Percentiles rank a stretch among this genome's conserved stretches.
Evolutionary conservation across 2,329 filamentous ascomycete species (phyloP).

Genomic region (Cephalotrichum gorgonifer): DNA sequence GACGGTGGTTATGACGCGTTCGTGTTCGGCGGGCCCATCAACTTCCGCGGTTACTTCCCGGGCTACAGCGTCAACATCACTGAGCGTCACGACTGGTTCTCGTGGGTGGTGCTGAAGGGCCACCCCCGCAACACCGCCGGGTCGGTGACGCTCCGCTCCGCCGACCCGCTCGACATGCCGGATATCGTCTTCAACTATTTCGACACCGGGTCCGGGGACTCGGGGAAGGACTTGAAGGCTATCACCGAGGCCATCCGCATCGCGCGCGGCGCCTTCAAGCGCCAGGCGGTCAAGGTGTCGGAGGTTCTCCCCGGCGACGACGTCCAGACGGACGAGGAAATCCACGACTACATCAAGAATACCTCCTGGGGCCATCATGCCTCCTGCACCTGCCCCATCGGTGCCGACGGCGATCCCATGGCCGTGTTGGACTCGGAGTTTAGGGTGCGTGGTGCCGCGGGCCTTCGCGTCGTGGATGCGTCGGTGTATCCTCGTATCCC

Average conservation of each 20-base stretch:
- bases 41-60: slow-evolving; percentile 13
- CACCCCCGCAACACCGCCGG: slow-evolving; percentile 47
- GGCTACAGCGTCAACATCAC: slow-evolving; percentile 1
- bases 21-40: slow-evolving; percentile 9
- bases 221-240: slow-evolving; percentile 34
- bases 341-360: slow-evolving; percentile 34
- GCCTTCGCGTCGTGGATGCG: slow-evolving; percentile 48
- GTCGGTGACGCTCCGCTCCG: slow-evolving; percentile 47
- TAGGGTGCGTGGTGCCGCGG: slow-evolving; percentile 39
- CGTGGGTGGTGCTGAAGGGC: slow-evolving; percentile 45
- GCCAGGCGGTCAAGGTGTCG: too few relatives aligned
- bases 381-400: slow-evolving; percentile 44
- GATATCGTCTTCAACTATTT: slow-evolving; percentile 55
- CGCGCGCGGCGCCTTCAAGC: slow-evolving; percentile 27
- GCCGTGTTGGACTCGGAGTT: slow-evolving; percentile 46
- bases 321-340: too few relatives aligned
- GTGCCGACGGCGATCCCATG: slow-evolving; percentile 37
- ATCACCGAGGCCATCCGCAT: slow-evolving; percentile 40
- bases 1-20: slow-evolving; percentile 10
- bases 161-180: slow-evolving; percentile 54
- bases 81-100: too few relatives aligned
- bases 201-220: slow-evolving; percentile 33
- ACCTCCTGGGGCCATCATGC: slow-evolving; percentile 48
- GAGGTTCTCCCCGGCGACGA: slow-evolving; percentile 1
- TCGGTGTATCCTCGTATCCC: slow-evolving; percentile 38